These are phyloP conservation scores for Monilinia laxa DNA, from an alignment of 2,329 filamentous ascomycete genomes.

Conservation along the genomic window DNA sequence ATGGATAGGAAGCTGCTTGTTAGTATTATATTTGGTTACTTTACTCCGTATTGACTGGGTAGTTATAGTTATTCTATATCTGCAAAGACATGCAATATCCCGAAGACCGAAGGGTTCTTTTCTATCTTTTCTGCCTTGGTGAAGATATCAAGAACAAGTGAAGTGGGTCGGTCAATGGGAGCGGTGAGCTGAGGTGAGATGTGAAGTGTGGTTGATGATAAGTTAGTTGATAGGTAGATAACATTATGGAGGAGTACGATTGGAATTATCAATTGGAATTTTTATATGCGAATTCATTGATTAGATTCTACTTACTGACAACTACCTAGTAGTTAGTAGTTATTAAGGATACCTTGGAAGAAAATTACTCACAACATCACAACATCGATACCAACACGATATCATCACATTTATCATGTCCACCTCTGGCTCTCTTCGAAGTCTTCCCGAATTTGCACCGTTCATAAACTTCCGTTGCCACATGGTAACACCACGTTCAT, in stretches of 20 bases:
- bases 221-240: background rate
- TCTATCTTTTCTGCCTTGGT: background rate
- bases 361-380: background rate
- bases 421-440: background rate
- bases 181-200: too few species aligned
- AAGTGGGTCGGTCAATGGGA: too few species aligned
- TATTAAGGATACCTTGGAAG: too few species aligned
- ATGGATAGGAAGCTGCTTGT: too few species aligned
- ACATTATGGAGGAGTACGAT: too few species aligned
- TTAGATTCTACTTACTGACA: too few species aligned
- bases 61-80: background rate
- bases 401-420: background rate
- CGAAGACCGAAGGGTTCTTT: background rate
- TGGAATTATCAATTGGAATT: too few species aligned
- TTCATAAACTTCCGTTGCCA: background rate
- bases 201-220: too few species aligned
- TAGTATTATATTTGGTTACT: too few species aligned
- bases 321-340: too few species aligned
- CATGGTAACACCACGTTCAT: background rate
- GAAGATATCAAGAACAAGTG: background rate
- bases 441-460: slow-evolving; percentile 1
- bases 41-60: too few species aligned
- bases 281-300: too few species aligned
- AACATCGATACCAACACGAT: slow-evolving; percentile 2
- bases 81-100: background rate